A percentile compares a stretch with the other conserved stretches of the same genome.
Evolutionary conservation across 2,329 filamentous ascomycete species (phyloP).

Genomic region (Cercospora sojina): DNA sequence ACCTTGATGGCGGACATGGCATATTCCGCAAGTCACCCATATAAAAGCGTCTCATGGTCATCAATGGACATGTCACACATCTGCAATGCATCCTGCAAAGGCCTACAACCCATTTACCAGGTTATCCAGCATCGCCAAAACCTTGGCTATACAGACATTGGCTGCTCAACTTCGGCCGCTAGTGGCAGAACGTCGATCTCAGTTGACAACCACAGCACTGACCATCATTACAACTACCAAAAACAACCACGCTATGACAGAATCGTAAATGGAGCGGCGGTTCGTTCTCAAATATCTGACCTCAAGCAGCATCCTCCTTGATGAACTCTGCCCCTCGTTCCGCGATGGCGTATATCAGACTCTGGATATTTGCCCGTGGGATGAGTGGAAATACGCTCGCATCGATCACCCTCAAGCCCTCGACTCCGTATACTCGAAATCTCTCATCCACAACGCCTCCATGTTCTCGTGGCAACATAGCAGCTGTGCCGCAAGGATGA

Average conservation of each 20-base stretch:
- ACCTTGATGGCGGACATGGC: background rate
- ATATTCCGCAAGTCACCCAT: background rate
- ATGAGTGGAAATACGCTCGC: slow-evolving; percentile 27
- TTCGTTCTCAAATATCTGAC: background rate
- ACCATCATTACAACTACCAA: slow-evolving; percentile 6
- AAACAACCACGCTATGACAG: slow-evolving; percentile 13
- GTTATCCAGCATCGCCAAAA: background rate
- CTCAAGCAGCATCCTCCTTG: slow-evolving; percentile 9
- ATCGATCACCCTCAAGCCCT: slow-evolving; percentile 28
- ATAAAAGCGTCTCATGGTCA: background rate
- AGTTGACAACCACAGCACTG: slow-evolving; percentile 11
- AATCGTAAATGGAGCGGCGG: background rate
- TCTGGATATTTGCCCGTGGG: slow-evolving; percentile 25
- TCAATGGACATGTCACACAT: background rate
- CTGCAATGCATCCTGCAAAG: background rate
- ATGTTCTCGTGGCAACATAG: slow-evolving; percentile 21
- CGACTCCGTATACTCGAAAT: slow-evolving; percentile 24
- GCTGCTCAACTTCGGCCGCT: slow-evolving; percentile 9
- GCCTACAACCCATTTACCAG: background rate
- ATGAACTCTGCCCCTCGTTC: slow-evolving; percentile 25
- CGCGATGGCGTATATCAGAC: slow-evolving; percentile 27
- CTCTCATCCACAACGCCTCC: slow-evolving; percentile 28
- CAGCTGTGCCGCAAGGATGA: slow-evolving; percentile 19
- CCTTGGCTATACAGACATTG: background rate
- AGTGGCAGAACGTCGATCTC: slow-evolving; percentile 12